Base-by-base conservation (phyloP, 345 rosid genomes). In the Firmiana major region DNA sequence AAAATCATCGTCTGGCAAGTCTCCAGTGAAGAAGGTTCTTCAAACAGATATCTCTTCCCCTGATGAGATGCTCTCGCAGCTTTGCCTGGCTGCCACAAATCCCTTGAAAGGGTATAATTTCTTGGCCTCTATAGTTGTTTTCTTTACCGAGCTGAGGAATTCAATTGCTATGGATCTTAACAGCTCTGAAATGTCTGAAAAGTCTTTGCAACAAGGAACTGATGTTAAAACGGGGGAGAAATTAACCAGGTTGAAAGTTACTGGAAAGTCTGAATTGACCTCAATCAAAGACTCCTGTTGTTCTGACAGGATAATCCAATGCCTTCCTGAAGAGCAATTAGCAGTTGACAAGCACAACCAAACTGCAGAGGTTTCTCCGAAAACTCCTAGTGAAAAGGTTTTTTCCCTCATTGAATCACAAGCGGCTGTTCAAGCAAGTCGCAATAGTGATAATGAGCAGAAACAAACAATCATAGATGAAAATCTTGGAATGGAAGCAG, bases 81-180 rank as follows among this genome's bases (percentile, higher is more conserved):
- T 82, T 55, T 49, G 60, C 77, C 68, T 81, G 77, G 79, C 82
- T 73, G 89, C 92, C 48, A 73, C 53, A 75, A 71, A 81, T 77
- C 72, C 92, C 53, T 67, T 43, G 81, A 87, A 75, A 75, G 73
- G 75, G 48, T 69, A 75, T 51, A 63, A 31, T 64, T 74, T 63
- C 65, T 77, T 67, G 34, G 51, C 70, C 71, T 38, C 81, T n/a
- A 13, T 85, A 7, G 73, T 82, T 75, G 51, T 71, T 64, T 87
- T 86, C 81, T 87, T 85, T 77, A 67, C 74, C 1, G 79, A 87
- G 21, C 76, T 87, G 66, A 77, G 90, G 77, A 84, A 79, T 84
- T 87, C 85, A 24, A 54, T 80, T 81, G 69, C 80, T 78, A 22
- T 68, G 42, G 85, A 84, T 71, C 77, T 58, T 38, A 51, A 31